Percentiles rank a stretch among this genome's conserved stretches.
phyloP scores from a whole-genome alignment of 192 early-diverging fungal genomes.

The Linnemannia zychae region DNA sequence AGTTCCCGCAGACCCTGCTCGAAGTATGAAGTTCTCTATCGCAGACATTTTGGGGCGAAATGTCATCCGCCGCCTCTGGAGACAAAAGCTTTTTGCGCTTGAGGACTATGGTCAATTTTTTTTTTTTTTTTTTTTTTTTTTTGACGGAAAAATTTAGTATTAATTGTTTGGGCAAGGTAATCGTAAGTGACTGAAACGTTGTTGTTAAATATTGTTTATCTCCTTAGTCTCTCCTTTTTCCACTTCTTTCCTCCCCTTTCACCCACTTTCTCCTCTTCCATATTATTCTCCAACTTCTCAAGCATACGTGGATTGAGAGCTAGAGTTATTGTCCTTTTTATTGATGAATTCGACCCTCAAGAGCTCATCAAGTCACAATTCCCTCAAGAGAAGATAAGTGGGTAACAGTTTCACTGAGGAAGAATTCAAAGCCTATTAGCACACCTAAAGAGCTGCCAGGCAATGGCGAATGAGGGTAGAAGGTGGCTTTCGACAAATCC shows the following conservation, averaged over 20 bases:
- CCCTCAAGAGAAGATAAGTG: conserved; percentile 3
- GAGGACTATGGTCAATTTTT: too few relatives aligned
- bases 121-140: too few relatives aligned
- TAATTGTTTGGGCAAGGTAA: too few relatives aligned
- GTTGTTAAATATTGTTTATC: neutral
- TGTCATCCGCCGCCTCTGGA: too few relatives aligned
- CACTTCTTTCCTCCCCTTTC: neutral
- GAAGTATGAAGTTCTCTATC: too few relatives aligned
- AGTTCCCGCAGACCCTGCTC: too few relatives aligned
- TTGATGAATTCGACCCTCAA: conserved; percentile 19
- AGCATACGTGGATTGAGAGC: conserved; percentile 11
- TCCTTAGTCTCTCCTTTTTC: neutral
- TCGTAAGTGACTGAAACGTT: too few relatives aligned
- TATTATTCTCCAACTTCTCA: neutral
- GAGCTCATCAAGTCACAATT: conserved; percentile 9
- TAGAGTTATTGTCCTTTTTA: conserved; percentile 10
- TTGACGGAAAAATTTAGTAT: too few relatives aligned
- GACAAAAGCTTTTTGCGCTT: too few relatives aligned
- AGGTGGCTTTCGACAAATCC: neutral
- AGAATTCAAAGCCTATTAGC: conserved; percentile 25
- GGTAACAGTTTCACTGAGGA: neutral
- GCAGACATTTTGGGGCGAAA: too few relatives aligned
- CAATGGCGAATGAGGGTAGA: conserved; percentile 11
- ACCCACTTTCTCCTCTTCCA: neutral
- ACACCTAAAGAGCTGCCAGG: conserved; percentile 12